These are phyloP conservation scores for Candida maesae DNA, from an alignment of 805 yeast species.

Conservation along the genomic window DNA sequence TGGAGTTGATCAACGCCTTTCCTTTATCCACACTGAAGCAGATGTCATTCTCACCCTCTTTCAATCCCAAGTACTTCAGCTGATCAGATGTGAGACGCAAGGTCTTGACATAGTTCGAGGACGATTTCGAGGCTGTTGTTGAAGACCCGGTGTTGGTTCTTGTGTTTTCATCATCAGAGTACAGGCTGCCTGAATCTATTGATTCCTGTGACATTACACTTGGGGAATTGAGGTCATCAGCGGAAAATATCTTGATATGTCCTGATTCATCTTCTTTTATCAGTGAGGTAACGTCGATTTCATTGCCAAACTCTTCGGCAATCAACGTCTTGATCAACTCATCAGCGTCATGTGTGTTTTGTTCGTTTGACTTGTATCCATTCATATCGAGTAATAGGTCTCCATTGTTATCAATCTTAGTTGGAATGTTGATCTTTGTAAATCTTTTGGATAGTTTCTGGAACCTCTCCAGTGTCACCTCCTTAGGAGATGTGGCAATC, in stretches of 20 bases:
- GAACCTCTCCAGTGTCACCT: constrained; percentile 53
- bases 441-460: constrained; percentile 60
- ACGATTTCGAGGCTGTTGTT: constrained; percentile 16
- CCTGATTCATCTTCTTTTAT: constrained; percentile 63
- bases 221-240: constrained; percentile 22
- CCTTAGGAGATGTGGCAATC: constrained; percentile 26
- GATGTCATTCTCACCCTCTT: constrained; percentile 75
- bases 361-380: constrained; percentile 87
- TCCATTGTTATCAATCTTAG: constrained; percentile 83
- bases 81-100: constrained; percentile 90
- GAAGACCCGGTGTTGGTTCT: constrained; percentile 7
- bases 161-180: constrained; percentile 6
- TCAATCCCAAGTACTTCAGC: constrained; percentile 65
- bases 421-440: constrained; percentile 74
- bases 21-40: constrained; percentile 81
- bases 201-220: constrained; percentile 6
- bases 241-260: constrained; percentile 52
- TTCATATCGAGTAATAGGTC: constrained; percentile 90
- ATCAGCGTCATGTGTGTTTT: constrained; percentile 73
- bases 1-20: constrained; percentile 68
- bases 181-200: constrained; percentile 3
- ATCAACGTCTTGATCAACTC: constrained; percentile 68
- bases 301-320: constrained; percentile 67
- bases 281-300: constrained; percentile 41
- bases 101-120: constrained; percentile 67